A percentile compares a stretch with the other conserved stretches of the same genome.
Conservation (phyloP, 2,329 filamentous ascomycete genomes). For the Stylonectria norvegica region DNA sequence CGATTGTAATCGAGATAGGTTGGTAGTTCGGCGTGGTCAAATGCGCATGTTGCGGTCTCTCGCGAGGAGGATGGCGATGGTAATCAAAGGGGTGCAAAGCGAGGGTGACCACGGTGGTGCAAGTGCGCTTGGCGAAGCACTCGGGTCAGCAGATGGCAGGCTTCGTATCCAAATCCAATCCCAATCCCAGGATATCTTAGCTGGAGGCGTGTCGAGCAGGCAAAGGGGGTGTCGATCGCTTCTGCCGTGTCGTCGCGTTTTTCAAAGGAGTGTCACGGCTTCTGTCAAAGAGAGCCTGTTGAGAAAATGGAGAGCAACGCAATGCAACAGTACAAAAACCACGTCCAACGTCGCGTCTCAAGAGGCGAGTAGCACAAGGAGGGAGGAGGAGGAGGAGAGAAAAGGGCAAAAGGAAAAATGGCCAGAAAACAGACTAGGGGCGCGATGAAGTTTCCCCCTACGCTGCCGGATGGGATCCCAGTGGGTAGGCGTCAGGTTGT, state of each 20-base stretch:
- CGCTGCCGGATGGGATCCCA: no score
- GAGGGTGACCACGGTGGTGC: no score
- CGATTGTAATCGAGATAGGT: conserved; percentile 3
- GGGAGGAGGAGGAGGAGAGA: conserved; percentile 12
- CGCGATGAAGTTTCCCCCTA: no score
- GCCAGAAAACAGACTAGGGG: no score
- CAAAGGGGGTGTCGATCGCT: no score
- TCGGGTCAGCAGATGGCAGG: no score
- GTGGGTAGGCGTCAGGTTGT: no score
- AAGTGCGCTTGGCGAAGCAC: no score
- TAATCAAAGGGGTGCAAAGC: conserved; percentile 9
- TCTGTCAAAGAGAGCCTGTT: conserved; percentile 37
- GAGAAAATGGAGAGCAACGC: conserved; percentile 4
- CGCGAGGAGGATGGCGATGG: conserved; percentile 5
- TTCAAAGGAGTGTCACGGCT: conserved; percentile 32
- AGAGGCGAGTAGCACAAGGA: conserved; percentile 7
- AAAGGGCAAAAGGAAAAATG: conserved; percentile 11
- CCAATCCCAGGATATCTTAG: no score
- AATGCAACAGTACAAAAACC: conserved; percentile 5
- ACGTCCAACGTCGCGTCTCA: conserved; percentile 12
- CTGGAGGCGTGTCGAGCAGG: conserved; percentile 7
- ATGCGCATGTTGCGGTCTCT: conserved; percentile 16
- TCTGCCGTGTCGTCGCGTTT: conserved; percentile 1
- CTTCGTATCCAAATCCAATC: no score
- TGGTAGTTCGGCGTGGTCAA: conserved; percentile 11